A percentile compares a stretch with the other conserved stretches of the same genome.
Evolutionary conservation across 176 grass and related monocot species (phyloP).

Genomic region (Oryza longistaminata): DNA sequence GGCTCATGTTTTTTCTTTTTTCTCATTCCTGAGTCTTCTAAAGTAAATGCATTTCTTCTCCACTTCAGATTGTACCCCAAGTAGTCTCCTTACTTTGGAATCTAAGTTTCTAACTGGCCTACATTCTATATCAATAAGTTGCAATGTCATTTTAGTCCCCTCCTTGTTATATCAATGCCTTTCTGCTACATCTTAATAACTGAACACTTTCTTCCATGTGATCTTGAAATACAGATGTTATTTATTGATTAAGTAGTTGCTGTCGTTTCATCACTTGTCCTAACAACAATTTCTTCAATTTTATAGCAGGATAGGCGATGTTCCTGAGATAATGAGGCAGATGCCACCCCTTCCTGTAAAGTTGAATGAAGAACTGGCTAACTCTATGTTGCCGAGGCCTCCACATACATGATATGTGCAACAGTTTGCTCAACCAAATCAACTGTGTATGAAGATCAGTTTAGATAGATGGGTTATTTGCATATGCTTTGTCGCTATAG

Average conservation of each 20-base stretch:
- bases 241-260: background rate
- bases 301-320: constrained; percentile 67
- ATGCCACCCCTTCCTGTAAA: constrained; percentile 87
- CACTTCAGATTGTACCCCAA: background rate
- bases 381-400: constrained; percentile 59
- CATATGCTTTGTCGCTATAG: constrained; percentile 14
- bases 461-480: constrained; percentile 19
- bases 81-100: background rate
- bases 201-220: background rate
- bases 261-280: background rate
- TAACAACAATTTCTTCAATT: background rate
- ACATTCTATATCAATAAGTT: background rate
- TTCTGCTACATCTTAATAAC: background rate
- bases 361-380: constrained; percentile 80
- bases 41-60: background rate
- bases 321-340: constrained; percentile 89
- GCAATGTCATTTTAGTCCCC: background rate
- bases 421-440: background rate
- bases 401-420: constrained; percentile 11
- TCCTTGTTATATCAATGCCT: background rate
- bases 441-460: background rate
- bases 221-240: constrained; percentile 1
- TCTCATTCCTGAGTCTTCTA: background rate
- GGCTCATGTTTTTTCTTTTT: background rate
- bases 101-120: background rate